Conservation (phyloP, 163 green algal genomes). For the Scenedesmus sp. region DNA sequence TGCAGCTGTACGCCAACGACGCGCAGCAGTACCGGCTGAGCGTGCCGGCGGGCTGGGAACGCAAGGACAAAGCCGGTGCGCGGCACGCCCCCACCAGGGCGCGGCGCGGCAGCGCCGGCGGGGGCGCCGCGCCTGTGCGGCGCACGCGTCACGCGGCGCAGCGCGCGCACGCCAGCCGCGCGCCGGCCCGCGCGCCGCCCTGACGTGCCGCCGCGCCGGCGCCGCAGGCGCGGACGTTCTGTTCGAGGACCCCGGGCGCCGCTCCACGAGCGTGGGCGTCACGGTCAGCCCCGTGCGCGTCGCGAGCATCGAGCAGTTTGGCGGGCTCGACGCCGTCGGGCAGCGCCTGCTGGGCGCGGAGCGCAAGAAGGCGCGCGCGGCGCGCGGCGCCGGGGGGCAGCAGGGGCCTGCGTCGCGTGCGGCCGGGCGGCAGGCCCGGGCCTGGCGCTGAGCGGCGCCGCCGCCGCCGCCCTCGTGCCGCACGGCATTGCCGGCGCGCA, state of each 20-base stretch:
- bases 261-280: constrained; percentile 57
- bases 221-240: constrained; percentile 60
- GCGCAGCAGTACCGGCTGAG: constrained; percentile 54
- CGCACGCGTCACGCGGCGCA: no score
- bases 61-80: constrained; percentile 62
- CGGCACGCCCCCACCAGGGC: no score
- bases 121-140: no score
- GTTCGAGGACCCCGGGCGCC: constrained; percentile 62
- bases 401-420: no score
- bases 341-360: constrained; percentile 59
- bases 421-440: no score
- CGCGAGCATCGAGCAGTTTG: constrained; percentile 55
- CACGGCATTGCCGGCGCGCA: constrained; percentile 19
- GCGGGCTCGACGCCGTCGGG: constrained; percentile 51
- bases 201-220: background rate
- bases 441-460: background rate
- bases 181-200: background rate
- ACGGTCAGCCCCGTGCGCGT: constrained; percentile 65
- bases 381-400: no score
- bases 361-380: constrained; percentile 47
- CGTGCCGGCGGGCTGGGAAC: constrained; percentile 55
- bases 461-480: background rate
- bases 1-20: constrained; percentile 47
- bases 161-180: no score
- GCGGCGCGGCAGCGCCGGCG: no score